phyloP scores from a whole-genome alignment of 441 rosid genomes.

The Aleurites moluccanus region DNA sequence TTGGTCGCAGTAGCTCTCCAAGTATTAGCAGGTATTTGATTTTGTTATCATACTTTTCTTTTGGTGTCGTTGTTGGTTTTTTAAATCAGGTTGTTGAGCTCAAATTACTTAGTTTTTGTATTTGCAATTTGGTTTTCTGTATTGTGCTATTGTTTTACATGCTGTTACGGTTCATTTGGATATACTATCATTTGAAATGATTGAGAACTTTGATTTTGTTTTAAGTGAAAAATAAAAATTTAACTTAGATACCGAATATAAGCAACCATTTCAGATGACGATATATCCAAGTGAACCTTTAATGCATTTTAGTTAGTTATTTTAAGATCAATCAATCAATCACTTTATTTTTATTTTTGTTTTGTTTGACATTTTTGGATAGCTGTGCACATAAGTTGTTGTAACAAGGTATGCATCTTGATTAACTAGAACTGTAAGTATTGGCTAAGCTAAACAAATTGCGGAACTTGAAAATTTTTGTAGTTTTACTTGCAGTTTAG shows the following conservation, averaged over 20 bases:
- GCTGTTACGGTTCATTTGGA: neutral
- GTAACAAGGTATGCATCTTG: neutral
- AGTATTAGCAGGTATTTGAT: constrained; percentile 42
- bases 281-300: neutral
- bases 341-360: no score
- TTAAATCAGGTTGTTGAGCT: neutral
- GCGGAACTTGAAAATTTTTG: neutral
- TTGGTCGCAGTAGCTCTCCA: constrained; percentile 62
- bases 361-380: no score
- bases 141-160: neutral
- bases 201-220: no score
- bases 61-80: neutral
- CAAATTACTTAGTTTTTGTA: neutral
- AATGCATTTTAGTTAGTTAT: neutral
- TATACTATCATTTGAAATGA: no score
- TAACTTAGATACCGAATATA: no score
- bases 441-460: neutral
- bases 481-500: neutral
- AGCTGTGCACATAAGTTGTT: no score
- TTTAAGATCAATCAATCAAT: no score
- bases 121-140: neutral
- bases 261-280: no score
- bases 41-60: neutral
- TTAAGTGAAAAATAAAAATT: no score
- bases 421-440: neutral